Evolutionary conservation across 169 alveolate genomes (phyloP), one percentile per base, ranked within the genome.

Genomic region (Plasmodium ovale): DNA sequence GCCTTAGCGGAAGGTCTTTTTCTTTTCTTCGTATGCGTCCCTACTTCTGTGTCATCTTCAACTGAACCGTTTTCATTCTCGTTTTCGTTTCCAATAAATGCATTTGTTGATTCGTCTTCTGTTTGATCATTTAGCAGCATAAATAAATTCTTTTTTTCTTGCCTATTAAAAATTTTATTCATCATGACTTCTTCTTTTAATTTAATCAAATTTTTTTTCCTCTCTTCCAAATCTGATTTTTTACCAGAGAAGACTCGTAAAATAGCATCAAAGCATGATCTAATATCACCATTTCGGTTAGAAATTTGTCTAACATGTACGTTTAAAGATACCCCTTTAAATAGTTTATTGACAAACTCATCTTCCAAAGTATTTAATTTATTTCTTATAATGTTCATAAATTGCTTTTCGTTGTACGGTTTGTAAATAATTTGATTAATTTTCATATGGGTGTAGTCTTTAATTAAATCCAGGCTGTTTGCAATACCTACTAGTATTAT

Each of bases 281-380:
- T n/a, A 35, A 77, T 77, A 53, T 77, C 88, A 14, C 88, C 88
- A 9, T 77, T 77, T 29, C 74, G 60, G 53, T 77, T 77, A 16
- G 88, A 77, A 27, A 77, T 77, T 77, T 77, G 88, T n/a, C 88
- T 47, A 77, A 77, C 69, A 67, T 77, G 88, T 62, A 77, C 49
- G 47, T 77, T 77, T 62, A 77, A 68, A 21, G 88, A 77, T 5
- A 77, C 88, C 31, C 88, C 88, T 60, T 77, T 77, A 53, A 77
- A 77, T 47, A 77, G 25, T 29, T 77, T 77, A 39, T 51, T 77
- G 23, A 77, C 74, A 16, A 77, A 64, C 37, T 77, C 88, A 16
- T 77, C 69, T 53, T 77, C 88, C 27, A 77, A 16, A 1, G 88
- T 29, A 53, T 77, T 64, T 62, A 77, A 62, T 51, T 77, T 77